A percentile compares a stretch with the other conserved stretches of the same genome.
Evolutionary conservation across 331 rosid species (phyloP).

Genomic region (Quercus phellos): DNA sequence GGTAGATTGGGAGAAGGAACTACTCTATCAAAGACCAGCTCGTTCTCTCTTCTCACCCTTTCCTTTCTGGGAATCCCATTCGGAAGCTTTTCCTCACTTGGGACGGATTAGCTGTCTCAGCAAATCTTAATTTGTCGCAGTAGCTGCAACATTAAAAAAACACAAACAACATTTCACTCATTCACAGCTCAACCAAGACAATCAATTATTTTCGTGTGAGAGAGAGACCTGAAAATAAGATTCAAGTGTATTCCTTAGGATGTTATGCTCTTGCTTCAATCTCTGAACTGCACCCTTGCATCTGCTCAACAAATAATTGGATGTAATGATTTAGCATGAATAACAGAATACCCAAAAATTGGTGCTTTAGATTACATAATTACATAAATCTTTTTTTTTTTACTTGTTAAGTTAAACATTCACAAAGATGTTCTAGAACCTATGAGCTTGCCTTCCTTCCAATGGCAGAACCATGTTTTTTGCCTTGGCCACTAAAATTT

Average conservation of each 20-base stretch:
- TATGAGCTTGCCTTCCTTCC: too few species aligned
- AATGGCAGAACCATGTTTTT: too few species aligned
- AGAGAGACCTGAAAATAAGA: conserved; percentile 22
- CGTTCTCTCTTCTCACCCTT: too few species aligned
- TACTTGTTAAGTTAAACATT: too few species aligned
- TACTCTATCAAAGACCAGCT: too few species aligned
- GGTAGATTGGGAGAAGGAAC: too few species aligned
- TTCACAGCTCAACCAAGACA: too few species aligned
- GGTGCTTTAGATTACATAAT: too few species aligned
- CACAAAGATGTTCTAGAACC: too few species aligned
- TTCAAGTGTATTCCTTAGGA: not conserved
- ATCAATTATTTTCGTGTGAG: not conserved
- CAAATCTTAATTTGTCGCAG: not conserved
- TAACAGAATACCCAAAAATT: not conserved
- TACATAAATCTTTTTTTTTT: too few species aligned
- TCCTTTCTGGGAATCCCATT: too few species aligned
- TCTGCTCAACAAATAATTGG: not conserved
- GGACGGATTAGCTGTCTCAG: not conserved
- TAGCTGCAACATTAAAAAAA: not conserved
- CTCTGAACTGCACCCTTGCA: not conserved
- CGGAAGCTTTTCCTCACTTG: not conserved
- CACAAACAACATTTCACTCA: not conserved
- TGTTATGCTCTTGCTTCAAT: conserved; percentile 8
- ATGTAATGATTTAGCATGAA: not conserved
- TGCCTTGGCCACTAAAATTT: too few species aligned